Base-by-base conservation (phyloP, 306 rosid genomes). In the Leucaena leucocephala region DNA sequence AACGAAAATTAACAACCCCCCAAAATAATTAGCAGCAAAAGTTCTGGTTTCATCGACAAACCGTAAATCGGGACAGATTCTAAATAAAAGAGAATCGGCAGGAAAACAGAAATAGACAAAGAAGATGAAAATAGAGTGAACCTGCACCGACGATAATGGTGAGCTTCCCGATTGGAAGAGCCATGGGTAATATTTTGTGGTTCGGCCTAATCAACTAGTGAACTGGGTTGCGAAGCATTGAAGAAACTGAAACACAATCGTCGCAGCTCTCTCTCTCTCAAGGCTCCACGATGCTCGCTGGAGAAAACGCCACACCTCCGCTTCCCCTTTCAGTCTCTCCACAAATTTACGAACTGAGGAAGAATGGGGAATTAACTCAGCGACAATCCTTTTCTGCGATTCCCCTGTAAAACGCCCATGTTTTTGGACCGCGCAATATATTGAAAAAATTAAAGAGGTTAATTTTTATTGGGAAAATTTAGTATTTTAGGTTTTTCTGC, bases 111-210 rank as follows among this genome's bases (percentile, higher is more conserved):
- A 62, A 7, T 8, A 17, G 16, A 58, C 8, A n/a, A 0, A 38
- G 11, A 17, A 36, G 1, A 21, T 16, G 33, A 77, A 33, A 49
- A 71, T 38, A 71, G 85, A 15, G 72, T 55, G 71, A 62, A 96
- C 99, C 99, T 87, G 99, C 99, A 43, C 99, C 98, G 14, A 96
- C 72, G 82, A 96, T 88, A 84, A 96, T 87, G 84, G 92, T 83
- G 61, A 96, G 83, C 91, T 87, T 96, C 69, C 90, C 97, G 44
- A 93, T 79, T 62, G 98, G 58, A 45, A 95, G 85, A 86, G 96
- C 89, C 98, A 95, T 95, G 73, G 13, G 33, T 5, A 16, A 27
- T 54, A 48, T 35, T 35, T 58, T 10, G 66, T 39, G 44, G 66
- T 45, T 63, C 4, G 61, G 59, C 45, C 76, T 71, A 71, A 27